These are phyloP conservation scores for Collybia nuda DNA, from an alignment of 768 basidiomycete species.

Conservation along the genomic window DNA sequence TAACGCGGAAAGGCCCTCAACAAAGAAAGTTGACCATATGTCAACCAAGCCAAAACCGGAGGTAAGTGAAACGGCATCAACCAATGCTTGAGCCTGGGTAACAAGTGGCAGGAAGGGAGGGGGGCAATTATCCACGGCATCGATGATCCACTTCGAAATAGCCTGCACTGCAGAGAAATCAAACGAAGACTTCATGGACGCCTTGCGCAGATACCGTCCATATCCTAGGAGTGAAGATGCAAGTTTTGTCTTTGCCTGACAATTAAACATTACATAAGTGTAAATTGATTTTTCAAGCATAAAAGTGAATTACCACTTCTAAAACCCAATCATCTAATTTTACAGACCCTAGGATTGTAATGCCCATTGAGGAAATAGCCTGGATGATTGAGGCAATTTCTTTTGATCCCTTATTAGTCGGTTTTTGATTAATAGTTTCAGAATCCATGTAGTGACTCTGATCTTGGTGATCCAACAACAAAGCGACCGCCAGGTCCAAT, in stretches of 20 bases:
- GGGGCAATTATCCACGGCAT: slow-evolving; percentile 35
- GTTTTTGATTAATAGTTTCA: slow-evolving; percentile 7
- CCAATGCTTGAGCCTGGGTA: slow-evolving; percentile 36
- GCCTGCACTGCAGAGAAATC: slow-evolving; percentile 71
- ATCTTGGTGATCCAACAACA: slow-evolving; percentile 35
- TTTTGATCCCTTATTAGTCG: slow-evolving; percentile 13
- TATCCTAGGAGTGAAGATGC: slow-evolving; percentile 36
- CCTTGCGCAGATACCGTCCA: slow-evolving; percentile 41
- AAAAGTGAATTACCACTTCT: slow-evolving; percentile 21
- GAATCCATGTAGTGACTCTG: neutral
- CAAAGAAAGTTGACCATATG: slow-evolving; percentile 62
- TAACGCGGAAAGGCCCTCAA: slow-evolving; percentile 18
- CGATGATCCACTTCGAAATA: slow-evolving; percentile 51
- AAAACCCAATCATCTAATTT: slow-evolving; percentile 2
- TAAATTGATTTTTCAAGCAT: neutral
- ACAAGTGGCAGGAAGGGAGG: slow-evolving; percentile 30
- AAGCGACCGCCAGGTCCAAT: slow-evolving; percentile 38
- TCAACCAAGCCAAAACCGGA: slow-evolving; percentile 72
- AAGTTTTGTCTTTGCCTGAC: slow-evolving; percentile 30
- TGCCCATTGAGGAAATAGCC: slow-evolving; percentile 12
- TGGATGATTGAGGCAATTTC: slow-evolving; percentile 13
- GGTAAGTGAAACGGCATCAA: slow-evolving; percentile 51
- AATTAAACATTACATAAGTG: neutral
- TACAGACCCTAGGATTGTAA: slow-evolving; percentile 11
- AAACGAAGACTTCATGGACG: slow-evolving; percentile 36